A percentile compares a stretch with the other conserved stretches of the same genome.
Evolutionary conservation across 371 early-diverging fungal genomes (phyloP).

Genomic region (Rhizopus sp.): DNA sequence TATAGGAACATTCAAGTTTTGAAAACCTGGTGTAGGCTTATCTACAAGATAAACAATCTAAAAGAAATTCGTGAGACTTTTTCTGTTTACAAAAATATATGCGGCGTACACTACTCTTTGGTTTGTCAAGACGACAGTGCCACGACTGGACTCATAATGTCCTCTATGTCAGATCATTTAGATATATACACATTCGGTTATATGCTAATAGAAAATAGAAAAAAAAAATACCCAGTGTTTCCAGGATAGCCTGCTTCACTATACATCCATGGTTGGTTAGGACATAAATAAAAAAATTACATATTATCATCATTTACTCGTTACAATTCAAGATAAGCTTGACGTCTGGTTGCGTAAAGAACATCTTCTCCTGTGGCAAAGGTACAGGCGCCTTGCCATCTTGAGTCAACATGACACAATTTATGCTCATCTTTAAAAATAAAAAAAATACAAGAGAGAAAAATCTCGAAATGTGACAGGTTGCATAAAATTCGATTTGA

Average conservation of each 20-base stretch:
- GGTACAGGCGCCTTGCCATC: conserved; percentile 41
- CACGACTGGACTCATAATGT: conserved; percentile 35
- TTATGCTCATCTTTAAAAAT: conserved; percentile 48
- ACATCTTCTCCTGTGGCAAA: conserved; percentile 54
- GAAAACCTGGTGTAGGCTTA: conserved; percentile 23
- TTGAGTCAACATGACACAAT: conserved; percentile 53
- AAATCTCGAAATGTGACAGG: conserved; percentile 1
- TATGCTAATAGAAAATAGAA: not conserved
- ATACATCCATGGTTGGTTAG: not conserved
- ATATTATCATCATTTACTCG: conserved; percentile 23
- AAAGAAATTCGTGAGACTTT: not conserved
- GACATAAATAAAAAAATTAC: not conserved
- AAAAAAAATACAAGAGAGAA: conserved; percentile 3
- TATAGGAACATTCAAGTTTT: conserved; percentile 51
- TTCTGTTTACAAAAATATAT: not conserved
- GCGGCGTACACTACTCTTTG: conserved; percentile 39
- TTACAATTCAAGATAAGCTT: conserved; percentile 41
- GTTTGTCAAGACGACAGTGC: conserved; percentile 44
- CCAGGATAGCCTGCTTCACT: conserved; percentile 42
- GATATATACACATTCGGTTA: not conserved
- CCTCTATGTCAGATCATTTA: conserved; percentile 13
- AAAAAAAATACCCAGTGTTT: conserved; percentile 35
- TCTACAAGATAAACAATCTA: conserved; percentile 45
- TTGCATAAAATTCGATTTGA: not conserved
- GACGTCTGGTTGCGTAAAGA: conserved; percentile 35